phyloP scores from a whole-genome alignment of 1,139 yeast genomes.

The Pneumocystis carinii region DNA sequence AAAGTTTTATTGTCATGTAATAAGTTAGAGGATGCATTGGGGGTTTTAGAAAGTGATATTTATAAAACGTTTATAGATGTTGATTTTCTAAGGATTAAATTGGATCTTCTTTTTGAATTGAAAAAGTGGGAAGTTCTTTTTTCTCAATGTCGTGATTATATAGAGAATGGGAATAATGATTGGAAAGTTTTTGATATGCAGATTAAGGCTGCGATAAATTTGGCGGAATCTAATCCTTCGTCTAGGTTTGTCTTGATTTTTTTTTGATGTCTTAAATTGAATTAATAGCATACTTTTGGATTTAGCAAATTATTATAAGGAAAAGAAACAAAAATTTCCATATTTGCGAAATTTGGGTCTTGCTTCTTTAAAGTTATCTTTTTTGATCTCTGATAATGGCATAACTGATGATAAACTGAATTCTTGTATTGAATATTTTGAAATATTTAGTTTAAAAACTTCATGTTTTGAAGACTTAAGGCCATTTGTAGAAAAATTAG shows the following conservation, averaged over 20 bases:
- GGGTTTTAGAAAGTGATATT: constrained; percentile 1
- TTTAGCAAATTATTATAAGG: neutral
- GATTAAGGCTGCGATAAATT: neutral
- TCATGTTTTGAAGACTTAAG: constrained; percentile 49
- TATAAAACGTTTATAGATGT: constrained; percentile 3
- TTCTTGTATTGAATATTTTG: constrained; percentile 32
- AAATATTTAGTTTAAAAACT: constrained; percentile 34
- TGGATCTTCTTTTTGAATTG: constrained; percentile 6
- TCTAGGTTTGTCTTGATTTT: neutral
- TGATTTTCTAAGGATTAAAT: constrained; percentile 4
- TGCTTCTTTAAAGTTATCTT: neutral
- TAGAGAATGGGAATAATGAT: constrained; percentile 7
- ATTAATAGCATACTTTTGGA: neutral
- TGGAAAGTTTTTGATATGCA: constrained; percentile 7
- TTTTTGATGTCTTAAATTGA: neutral
- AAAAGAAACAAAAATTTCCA: neutral
- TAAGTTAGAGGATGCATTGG: constrained; percentile 3
- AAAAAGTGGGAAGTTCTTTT: constrained; percentile 1
- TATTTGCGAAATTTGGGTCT: neutral
- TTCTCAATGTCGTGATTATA: neutral
- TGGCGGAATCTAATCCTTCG: neutral
- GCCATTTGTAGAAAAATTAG: constrained; percentile 22
- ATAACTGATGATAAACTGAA: constrained; percentile 9
- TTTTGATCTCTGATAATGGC: neutral
- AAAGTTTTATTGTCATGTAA: constrained; percentile 4